These are phyloP conservation scores for Fusarium poae DNA, from an alignment of 2,329 filamentous ascomycete genomes.

Conservation along the genomic window DNA sequence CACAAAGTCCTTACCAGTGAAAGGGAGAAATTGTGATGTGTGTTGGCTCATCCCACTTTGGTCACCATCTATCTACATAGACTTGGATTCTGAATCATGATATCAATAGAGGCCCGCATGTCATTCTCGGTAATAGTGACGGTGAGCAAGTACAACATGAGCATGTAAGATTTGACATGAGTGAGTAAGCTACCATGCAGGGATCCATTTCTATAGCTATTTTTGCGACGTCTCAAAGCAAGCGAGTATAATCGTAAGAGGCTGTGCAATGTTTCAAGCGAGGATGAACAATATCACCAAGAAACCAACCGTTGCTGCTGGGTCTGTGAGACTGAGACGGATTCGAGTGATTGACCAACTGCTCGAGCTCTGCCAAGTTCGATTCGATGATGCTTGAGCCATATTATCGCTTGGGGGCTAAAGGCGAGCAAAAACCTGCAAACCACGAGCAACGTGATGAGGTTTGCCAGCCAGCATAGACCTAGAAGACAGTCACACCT, in stretches of 20 bases:
- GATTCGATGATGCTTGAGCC: constrained; percentile 16
- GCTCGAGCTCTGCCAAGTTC: constrained; percentile 5
- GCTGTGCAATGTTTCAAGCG: constrained; percentile 35
- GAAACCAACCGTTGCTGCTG: neutral
- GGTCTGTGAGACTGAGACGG: constrained; percentile 4
- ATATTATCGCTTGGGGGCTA: constrained; percentile 21
- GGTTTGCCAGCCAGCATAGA: constrained; percentile 43
- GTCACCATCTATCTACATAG: constrained; percentile 1
- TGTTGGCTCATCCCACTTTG: neutral
- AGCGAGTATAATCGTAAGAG: constrained; percentile 21
- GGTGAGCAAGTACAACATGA: neutral
- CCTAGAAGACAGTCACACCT: constrained; percentile 29
- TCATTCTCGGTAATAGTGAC: neutral
- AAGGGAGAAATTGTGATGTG: neutral
- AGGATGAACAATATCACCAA: constrained; percentile 1
- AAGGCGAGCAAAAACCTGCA: constrained; percentile 28
- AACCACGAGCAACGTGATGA: constrained; percentile 34
- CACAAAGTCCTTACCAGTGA: neutral
- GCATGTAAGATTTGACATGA: constrained; percentile 17
- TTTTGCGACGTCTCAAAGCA: constrained; percentile 8
- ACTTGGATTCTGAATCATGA: constrained; percentile 6
- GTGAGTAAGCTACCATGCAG: constrained; percentile 16
- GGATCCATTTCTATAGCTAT: constrained; percentile 16
- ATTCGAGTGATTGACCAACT: neutral
- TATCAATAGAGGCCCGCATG: constrained; percentile 11